Conservation (phyloP, 1,284 basidiomycete genomes). For the Coniferiporia weirii region DNA sequence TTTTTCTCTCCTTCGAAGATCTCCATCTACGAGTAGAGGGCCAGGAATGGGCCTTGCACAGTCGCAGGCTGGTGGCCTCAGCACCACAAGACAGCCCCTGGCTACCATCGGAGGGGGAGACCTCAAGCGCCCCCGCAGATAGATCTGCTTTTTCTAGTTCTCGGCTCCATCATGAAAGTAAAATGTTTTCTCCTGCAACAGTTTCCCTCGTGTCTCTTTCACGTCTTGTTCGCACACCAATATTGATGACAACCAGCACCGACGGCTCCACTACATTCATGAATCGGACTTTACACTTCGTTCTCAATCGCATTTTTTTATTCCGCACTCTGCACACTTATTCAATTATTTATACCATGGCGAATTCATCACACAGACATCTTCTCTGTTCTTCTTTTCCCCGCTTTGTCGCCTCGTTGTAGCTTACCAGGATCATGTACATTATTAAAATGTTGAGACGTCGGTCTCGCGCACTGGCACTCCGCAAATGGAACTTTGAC, state of each 20-base stretch:
- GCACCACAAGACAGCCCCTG: background rate
- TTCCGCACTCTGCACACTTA: background rate
- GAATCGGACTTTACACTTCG: too few relatives aligned
- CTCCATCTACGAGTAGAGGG: background rate
- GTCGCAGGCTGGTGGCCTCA: background rate
- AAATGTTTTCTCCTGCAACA: background rate
- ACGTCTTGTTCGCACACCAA: background rate
- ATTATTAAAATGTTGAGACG: background rate
- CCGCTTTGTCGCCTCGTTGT: background rate
- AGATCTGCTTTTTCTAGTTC: background rate
- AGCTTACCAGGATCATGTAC: background rate
- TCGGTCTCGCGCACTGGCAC: too few relatives aligned
- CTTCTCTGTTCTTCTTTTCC: background rate
- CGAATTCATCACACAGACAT: background rate
- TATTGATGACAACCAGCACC: background rate
- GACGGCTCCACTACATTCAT: too few relatives aligned
- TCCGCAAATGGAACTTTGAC: too few relatives aligned
- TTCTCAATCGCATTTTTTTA: background rate
- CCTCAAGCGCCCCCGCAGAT: slow-evolving; percentile 7
- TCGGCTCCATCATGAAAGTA: background rate
- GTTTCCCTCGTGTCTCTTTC: background rate
- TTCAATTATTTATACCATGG: background rate
- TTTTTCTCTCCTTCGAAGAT: background rate
- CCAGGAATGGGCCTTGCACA: background rate
- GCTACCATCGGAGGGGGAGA: slow-evolving; percentile 8